Evolutionary conservation across 345 rosid genomes (phyloP).

Genomic region (Aquilaria yunnanensis): DNA sequence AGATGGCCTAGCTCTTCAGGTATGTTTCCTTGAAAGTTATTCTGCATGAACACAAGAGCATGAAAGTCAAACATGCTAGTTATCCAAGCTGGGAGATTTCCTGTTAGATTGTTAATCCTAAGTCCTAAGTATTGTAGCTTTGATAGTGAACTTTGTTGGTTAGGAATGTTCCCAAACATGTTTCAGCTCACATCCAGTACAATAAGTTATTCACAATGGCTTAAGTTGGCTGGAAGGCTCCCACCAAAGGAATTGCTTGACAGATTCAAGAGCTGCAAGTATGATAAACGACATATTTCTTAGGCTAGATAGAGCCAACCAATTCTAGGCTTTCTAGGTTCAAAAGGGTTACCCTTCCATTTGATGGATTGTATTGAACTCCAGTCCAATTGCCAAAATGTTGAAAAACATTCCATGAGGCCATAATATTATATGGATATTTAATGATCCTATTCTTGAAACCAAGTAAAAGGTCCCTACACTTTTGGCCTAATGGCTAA

Average conservation of each 20-base stretch:
- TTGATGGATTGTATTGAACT: slow-evolving; percentile 6
- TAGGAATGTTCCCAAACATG: slow-evolving; percentile 11
- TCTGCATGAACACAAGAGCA: not conserved
- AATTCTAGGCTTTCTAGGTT: not conserved
- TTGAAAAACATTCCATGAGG: slow-evolving; percentile 16
- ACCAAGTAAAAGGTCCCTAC: not conserved
- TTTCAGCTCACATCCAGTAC: not conserved
- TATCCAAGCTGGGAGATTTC: slow-evolving; percentile 8
- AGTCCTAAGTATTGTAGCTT: not conserved
- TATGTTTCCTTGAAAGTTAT: slow-evolving; percentile 17
- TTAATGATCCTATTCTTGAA: slow-evolving; percentile 5
- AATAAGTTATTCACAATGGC: slow-evolving; percentile 2
- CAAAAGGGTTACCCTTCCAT: slow-evolving; percentile 10
- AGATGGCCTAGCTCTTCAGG: slow-evolving; percentile 18
- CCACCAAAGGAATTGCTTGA: slow-evolving; percentile 11
- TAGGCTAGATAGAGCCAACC: slow-evolving; percentile 12
- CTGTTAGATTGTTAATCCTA: slow-evolving; percentile 1
- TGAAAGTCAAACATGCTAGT: slow-evolving; percentile 11
- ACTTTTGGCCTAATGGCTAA: no score
- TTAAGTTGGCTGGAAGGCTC: slow-evolving; percentile 8
- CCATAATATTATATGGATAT: slow-evolving; percentile 5
- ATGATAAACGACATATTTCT: slow-evolving; percentile 5
- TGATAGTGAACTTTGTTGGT: slow-evolving; percentile 6
- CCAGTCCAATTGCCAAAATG: slow-evolving; percentile 9
- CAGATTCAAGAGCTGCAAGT: slow-evolving; percentile 5